phyloP scores from a whole-genome alignment of 192 early-diverging fungal species.

The Coemansia sp. region DNA sequence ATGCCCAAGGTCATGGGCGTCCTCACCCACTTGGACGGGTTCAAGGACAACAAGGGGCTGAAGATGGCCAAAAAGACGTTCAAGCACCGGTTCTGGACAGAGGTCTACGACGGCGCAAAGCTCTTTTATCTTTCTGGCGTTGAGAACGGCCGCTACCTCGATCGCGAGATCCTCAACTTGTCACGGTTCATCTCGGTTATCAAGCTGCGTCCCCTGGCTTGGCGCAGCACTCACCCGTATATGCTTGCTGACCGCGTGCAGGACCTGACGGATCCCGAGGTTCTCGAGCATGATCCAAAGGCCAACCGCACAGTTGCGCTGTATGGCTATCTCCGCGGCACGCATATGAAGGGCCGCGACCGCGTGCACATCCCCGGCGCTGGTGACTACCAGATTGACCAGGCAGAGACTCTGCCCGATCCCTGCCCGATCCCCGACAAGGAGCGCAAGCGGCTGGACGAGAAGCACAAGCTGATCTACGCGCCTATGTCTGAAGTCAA shows the following conservation, averaged over 20 bases:
- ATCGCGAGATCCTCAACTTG: conserved; percentile 91
- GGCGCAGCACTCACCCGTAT: conserved; percentile 98
- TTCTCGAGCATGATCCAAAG: conserved; percentile 74
- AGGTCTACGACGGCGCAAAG: conserved; percentile 99
- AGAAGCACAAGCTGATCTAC: conserved; percentile 94
- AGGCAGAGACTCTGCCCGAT: conserved; percentile 78
- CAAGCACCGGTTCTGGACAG: conserved; percentile 99
- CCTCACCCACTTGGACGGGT: conserved; percentile 92
- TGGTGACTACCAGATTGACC: conserved; percentile 78
- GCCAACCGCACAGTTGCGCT: conserved; percentile 89
- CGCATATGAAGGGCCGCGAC: conserved; percentile 81
- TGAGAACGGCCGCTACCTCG: conserved; percentile 90
- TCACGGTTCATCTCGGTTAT: conserved; percentile 97
- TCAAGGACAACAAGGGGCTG: conserved; percentile 90
- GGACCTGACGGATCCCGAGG: conserved; percentile 91
- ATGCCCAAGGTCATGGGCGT: conserved; percentile 99
- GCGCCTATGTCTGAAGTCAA: conserved; percentile 98
- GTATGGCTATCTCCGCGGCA: conserved; percentile 95
- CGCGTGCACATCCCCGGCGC: conserved; percentile 96
- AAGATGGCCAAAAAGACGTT: conserved; percentile 86
- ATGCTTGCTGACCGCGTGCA: conserved; percentile 95
- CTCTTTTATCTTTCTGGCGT: conserved; percentile 96
- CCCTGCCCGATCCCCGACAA: conserved; percentile 98
- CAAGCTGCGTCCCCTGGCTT: conserved; percentile 94
- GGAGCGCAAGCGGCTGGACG: conserved; percentile 81